These are phyloP conservation scores for Syncephalastrum contaminatum DNA, from an alignment of 371 early-diverging fungal genomes.

Conservation along the genomic window DNA sequence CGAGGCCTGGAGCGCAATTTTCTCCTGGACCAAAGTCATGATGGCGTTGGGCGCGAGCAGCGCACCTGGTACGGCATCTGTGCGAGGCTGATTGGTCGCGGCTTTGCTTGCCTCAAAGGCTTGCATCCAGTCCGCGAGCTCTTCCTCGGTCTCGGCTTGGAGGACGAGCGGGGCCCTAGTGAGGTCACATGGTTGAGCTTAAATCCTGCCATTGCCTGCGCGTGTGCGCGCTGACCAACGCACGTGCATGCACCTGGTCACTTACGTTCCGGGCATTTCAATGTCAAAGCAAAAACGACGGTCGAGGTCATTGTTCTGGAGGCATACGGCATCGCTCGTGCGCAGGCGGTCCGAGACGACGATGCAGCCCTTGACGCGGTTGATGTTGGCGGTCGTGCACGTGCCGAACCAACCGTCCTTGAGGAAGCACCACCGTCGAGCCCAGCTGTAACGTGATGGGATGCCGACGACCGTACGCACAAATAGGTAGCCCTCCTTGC, in stretches of 20 bases:
- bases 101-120: conserved; percentile 50
- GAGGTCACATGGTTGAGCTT: too few species aligned
- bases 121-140: conserved; percentile 64
- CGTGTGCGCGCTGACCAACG: too few species aligned
- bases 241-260: too few species aligned
- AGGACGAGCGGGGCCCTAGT: conserved; percentile 31
- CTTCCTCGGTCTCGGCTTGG: conserved; percentile 71
- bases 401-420: conserved; percentile 57
- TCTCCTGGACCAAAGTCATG: neutral
- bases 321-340: conserved; percentile 46
- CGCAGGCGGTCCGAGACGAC: conserved; percentile 49
- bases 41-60: neutral
- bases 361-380: conserved; percentile 56
- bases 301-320: conserved; percentile 51
- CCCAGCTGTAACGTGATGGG: conserved; percentile 42
- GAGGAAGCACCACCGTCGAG: conserved; percentile 58
- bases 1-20: neutral
- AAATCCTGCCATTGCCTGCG: too few species aligned
- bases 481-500: conserved; percentile 40
- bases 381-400: conserved; percentile 43
- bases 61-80: neutral
- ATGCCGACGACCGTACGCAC: conserved; percentile 24
- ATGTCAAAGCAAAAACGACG: conserved; percentile 74
- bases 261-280: conserved; percentile 45
- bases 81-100: neutral